Evolutionary conservation across 371 early-diverging fungal genomes (phyloP).

Genomic region (Saksenaea oblongispora): DNA sequence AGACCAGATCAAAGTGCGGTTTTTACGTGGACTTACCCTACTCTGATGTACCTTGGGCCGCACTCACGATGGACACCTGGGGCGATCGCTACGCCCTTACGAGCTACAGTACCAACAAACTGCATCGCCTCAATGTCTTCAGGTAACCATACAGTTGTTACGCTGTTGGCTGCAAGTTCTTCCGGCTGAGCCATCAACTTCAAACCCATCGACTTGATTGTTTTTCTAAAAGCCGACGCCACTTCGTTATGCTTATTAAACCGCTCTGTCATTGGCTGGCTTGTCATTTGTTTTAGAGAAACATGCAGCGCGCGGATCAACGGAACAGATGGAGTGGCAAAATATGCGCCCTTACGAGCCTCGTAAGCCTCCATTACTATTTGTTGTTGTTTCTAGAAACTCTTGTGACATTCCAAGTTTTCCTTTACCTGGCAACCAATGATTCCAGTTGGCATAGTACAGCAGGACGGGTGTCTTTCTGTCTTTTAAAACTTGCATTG

Average conservation of each 20-base stretch:
- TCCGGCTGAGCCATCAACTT: slow-evolving; percentile 67
- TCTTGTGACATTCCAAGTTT: neutral
- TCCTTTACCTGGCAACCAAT: slow-evolving; percentile 80
- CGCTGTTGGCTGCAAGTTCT: slow-evolving; percentile 83
- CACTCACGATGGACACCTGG: slow-evolving; percentile 88
- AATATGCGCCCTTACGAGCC: slow-evolving; percentile 88
- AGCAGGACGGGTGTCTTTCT: slow-evolving; percentile 72
- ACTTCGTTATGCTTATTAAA: slow-evolving; percentile 73
- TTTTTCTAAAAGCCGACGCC: slow-evolving; percentile 72
- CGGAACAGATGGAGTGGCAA: slow-evolving; percentile 97
- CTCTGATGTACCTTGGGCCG: slow-evolving; percentile 91
- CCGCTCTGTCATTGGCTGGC: slow-evolving; percentile 66
- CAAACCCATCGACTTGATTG: slow-evolving; percentile 71
- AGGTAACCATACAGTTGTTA: slow-evolving; percentile 95
- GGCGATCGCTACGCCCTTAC: slow-evolving; percentile 86
- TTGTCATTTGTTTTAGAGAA: slow-evolving; percentile 78
- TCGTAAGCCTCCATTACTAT: slow-evolving; percentile 94
- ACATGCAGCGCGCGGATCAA: slow-evolving; percentile 86
- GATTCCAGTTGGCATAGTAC: slow-evolving; percentile 82
- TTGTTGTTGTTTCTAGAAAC: neutral
- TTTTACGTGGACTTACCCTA: slow-evolving; percentile 57
- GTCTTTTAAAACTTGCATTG: slow-evolving; percentile 66
- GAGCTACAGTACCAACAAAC: slow-evolving; percentile 74
- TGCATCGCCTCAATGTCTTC: slow-evolving; percentile 77
- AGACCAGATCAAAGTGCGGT: neutral